Percentiles rank a stretch among this genome's conserved stretches.
Evolutionary conservation across 2,329 filamentous ascomycete genomes (phyloP).

Genomic region (Bipolaris sorokiniana): DNA sequence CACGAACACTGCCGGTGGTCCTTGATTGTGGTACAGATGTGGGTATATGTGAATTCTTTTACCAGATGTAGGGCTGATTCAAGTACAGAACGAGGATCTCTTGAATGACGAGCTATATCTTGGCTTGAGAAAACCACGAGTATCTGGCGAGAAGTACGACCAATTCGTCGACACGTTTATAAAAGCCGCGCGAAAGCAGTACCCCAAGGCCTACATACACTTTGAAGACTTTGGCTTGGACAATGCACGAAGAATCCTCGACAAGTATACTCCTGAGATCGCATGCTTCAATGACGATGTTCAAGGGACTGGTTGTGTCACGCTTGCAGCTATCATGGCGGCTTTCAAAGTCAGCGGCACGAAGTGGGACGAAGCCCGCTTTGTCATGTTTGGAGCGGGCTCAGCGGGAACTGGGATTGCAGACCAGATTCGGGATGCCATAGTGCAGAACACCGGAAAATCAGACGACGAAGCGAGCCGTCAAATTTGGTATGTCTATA

Average conservation of each 20-base stretch:
- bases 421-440: constrained; percentile 81
- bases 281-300: constrained; percentile 92
- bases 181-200: constrained; percentile 68
- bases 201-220: constrained; percentile 82
- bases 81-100: constrained; percentile 67
- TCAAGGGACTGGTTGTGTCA: constrained; percentile 87
- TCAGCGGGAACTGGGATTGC: constrained; percentile 86
- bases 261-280: constrained; percentile 74
- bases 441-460: constrained; percentile 70
- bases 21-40: constrained; percentile 84
- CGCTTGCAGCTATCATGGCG: constrained; percentile 80
- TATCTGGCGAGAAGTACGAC: constrained; percentile 75
- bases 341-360: constrained; percentile 72
- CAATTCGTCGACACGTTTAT: constrained; percentile 79
- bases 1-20: constrained; percentile 78
- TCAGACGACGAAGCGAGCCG: constrained; percentile 75
- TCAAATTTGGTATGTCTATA: constrained; percentile 71
- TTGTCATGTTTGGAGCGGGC: constrained; percentile 81
- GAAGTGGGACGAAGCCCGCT: constrained; percentile 69
- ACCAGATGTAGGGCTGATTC: constrained; percentile 8
- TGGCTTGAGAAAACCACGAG: constrained; percentile 70
- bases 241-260: constrained; percentile 78
- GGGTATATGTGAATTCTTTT: constrained; percentile 8
- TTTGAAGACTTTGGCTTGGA: constrained; percentile 86
- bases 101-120: constrained; percentile 80